A percentile compares a stretch with the other conserved stretches of the same genome.
These are phyloP conservation scores for Corinectria fuckeliana DNA, from an alignment of 2,329 filamentous ascomycete species.

Conservation along the genomic window DNA sequence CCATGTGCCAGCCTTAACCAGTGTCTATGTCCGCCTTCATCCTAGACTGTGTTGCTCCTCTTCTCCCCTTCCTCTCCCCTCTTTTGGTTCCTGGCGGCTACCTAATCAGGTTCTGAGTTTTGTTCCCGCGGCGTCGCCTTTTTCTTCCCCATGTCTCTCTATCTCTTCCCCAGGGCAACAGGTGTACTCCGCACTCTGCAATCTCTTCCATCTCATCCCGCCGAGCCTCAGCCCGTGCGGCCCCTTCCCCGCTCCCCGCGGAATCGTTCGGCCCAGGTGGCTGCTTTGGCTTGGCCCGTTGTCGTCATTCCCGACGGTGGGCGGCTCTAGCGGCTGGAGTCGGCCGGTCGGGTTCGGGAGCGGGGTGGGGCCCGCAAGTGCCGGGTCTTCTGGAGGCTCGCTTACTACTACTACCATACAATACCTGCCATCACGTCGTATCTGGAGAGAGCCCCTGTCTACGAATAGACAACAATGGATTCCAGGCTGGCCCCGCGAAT, in stretches of 20 bases:
- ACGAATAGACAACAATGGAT: not conserved
- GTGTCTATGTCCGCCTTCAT: too few relatives aligned
- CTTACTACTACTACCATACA: too few relatives aligned
- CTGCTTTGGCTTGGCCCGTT: constrained; percentile 2
- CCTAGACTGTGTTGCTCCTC: not conserved
- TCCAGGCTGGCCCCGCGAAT: constrained; percentile 1
- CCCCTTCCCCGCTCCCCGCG: constrained; percentile 17
- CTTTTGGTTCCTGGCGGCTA: not conserved
- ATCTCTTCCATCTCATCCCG: not conserved
- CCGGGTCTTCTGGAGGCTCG: constrained; percentile 18
- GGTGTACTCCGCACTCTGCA: not conserved
- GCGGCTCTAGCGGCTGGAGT: constrained; percentile 24
- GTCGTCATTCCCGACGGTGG: constrained; percentile 32
- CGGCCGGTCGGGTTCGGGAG: constrained; percentile 20
- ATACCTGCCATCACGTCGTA: too few relatives aligned
- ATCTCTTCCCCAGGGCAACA: not conserved
- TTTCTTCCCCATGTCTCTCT: too few relatives aligned
- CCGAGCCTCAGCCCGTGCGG: constrained; percentile 17
- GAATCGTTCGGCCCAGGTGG: constrained; percentile 14
- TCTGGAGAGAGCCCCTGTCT: not conserved
- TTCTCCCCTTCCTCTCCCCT: not conserved
- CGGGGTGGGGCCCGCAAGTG: constrained; percentile 24
- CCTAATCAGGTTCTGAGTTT: too few relatives aligned
- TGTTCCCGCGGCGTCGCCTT: not conserved
- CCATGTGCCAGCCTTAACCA: constrained; percentile 22